A percentile compares a stretch with the other conserved stretches of the same genome.
Evolutionary conservation across 2,329 filamentous ascomycete genomes (phyloP).

Genomic region (Fusarium bulbicola): DNA sequence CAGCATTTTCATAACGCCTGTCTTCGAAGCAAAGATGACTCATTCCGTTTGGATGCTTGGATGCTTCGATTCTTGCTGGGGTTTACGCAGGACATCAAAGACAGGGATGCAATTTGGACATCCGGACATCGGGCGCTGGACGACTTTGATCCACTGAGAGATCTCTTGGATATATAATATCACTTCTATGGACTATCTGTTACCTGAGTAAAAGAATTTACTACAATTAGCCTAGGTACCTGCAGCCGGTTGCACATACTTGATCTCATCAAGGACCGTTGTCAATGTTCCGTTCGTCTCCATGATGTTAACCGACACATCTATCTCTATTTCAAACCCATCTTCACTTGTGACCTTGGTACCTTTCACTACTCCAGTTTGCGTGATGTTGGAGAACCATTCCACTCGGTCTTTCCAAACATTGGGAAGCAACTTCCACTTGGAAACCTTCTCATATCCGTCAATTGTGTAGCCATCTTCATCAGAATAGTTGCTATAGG

Average conservation of each 20-base stretch:
- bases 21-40: neutral
- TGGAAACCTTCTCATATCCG: slow-evolving; percentile 23
- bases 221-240: neutral
- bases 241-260: neutral
- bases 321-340: slow-evolving; percentile 16
- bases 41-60: slow-evolving; percentile 15
- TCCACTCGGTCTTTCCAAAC: slow-evolving; percentile 41
- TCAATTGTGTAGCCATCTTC: neutral
- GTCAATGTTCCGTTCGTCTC: slow-evolving; percentile 1
- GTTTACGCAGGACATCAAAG: neutral
- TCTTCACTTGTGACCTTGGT: slow-evolving; percentile 49
- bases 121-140: neutral
- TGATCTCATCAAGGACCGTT: neutral
- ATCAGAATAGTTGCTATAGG: neutral
- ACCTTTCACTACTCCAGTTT: slow-evolving; percentile 43
- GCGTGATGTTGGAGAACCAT: slow-evolving; percentile 52
- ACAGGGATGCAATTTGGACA: neutral
- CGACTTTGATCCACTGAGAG: neutral
- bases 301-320: slow-evolving; percentile 3
- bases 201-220: neutral
- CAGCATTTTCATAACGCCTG: slow-evolving; percentile 22
- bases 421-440: neutral
- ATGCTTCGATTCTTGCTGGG: slow-evolving; percentile 14
- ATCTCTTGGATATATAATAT: neutral
- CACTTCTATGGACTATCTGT: neutral